Evolutionary conservation across 2,329 filamentous ascomycete species (phyloP).

Genomic region (Exophiala phaeomuriformis): DNA sequence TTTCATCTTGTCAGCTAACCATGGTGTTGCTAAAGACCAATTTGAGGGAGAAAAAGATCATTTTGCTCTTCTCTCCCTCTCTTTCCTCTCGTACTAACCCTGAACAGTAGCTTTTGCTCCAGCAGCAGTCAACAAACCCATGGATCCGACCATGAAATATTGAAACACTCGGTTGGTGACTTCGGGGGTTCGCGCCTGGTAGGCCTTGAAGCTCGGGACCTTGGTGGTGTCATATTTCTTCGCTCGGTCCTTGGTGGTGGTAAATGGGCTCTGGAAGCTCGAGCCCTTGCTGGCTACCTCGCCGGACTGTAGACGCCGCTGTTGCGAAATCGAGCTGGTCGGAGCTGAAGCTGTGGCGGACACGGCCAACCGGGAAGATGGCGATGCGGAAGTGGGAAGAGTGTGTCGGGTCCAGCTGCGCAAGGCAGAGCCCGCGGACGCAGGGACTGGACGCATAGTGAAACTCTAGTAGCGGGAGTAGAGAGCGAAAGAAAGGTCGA

Average conservation of each 20-base stretch:
- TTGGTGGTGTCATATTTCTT: conserved; percentile 48
- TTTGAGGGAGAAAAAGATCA: neutral
- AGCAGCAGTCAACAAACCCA: conserved; percentile 85
- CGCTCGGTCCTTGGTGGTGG: conserved; percentile 21
- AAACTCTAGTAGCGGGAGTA: conserved; percentile 16
- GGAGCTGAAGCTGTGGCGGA: conserved; percentile 23
- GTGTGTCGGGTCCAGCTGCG: conserved; percentile 48
- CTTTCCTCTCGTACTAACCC: conserved; percentile 54
- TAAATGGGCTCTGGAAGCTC: conserved; percentile 50
- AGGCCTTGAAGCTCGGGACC: conserved; percentile 85
- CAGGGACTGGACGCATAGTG: conserved; percentile 62
- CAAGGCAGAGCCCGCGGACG: conserved; percentile 62
- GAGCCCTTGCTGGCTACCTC: conserved; percentile 33
- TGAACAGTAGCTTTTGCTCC: conserved; percentile 97
- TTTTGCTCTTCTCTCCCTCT: neutral
- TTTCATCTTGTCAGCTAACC: neutral
- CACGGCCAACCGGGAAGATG: conserved; percentile 38
- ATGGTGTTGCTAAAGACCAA: too few relatives aligned
- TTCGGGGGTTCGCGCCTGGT: conserved; percentile 63
- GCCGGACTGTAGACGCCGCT: conserved; percentile 36
- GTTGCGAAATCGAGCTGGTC: conserved; percentile 27
- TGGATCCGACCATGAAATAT: conserved; percentile 97
- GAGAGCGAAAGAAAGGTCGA: conserved; percentile 12
- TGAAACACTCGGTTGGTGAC: conserved; percentile 77
- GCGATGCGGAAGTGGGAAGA: conserved; percentile 32